phyloP scores from a whole-genome alignment of 129 eudicot species.

The Gnaphalium uliginosum region DNA sequence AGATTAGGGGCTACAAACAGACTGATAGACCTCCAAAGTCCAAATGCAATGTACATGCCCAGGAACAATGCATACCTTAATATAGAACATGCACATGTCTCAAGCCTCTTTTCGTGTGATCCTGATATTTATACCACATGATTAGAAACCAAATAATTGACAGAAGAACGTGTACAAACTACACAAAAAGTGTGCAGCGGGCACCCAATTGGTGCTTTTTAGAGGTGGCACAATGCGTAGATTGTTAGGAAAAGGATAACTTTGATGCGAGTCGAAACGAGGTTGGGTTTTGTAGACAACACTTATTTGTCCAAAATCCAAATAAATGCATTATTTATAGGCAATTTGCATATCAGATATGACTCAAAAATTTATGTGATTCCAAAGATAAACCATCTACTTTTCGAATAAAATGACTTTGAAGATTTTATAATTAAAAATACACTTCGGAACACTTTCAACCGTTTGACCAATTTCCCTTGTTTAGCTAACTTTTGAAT shows the following conservation, averaged over 20 bases:
- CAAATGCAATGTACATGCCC: neutral
- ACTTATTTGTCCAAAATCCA: neutral
- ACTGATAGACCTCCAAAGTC: neutral
- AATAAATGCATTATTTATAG: neutral
- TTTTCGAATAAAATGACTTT: neutral
- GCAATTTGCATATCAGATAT: neutral
- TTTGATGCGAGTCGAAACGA: neutral
- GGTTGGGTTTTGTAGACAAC: neutral
- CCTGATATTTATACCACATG: slow-evolving; percentile 44
- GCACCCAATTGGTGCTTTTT: neutral
- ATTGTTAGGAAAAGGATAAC: neutral
- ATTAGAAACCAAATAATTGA: slow-evolving; percentile 19
- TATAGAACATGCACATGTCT: slow-evolving; percentile 25
- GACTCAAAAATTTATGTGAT: neutral
- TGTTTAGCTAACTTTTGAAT: neutral
- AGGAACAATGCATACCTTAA: slow-evolving; percentile 29
- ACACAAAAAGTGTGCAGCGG: neutral
- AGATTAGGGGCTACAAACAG: neutral
- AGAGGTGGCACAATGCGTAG: neutral
- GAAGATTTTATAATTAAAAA: neutral
- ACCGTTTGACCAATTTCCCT: neutral
- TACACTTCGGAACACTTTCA: neutral
- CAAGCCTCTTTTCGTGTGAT: slow-evolving; percentile 95
- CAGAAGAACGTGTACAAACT: neutral
- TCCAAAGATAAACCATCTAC: neutral